Conservation (phyloP, 345 rosid genomes). For the Lepidium sativum region DNA sequence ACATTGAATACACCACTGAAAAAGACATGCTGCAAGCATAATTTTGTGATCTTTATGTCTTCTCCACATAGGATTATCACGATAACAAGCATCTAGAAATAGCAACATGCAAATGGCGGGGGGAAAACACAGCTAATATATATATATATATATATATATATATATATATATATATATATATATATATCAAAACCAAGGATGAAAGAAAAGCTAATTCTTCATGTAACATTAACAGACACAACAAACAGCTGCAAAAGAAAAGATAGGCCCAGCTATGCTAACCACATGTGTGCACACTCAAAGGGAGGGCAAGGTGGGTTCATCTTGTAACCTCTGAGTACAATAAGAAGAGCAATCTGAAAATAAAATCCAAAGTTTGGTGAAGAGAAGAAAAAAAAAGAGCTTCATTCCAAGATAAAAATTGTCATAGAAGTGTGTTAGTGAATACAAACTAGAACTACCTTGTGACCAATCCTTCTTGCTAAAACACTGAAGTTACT, state of each 20-base stretch:
- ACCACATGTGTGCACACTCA: constrained; percentile 99
- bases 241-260: constrained; percentile 12
- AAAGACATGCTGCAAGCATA: not conserved
- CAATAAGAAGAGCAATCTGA: constrained; percentile 87
- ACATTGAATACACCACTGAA: not conserved
- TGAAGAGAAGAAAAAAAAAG: constrained; percentile 27
- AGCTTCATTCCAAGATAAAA: constrained; percentile 6
- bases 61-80: not conserved
- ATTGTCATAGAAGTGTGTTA: not conserved
- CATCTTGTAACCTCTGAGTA: constrained; percentile 93
- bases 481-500: constrained; percentile 84
- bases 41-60: not conserved
- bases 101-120: not conserved
- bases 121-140: not conserved
- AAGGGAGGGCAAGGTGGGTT: constrained; percentile 91
- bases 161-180: no score
- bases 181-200: constrained; percentile 11
- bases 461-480: constrained; percentile 85
- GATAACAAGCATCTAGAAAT: not conserved
- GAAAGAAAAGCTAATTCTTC: no score
- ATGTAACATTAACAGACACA: not conserved
- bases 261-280: constrained; percentile 22
- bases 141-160: no score
- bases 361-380: constrained; percentile 23
- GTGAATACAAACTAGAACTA: constrained; percentile 27